Base-by-base conservation (phyloP, 208 protist genomes). In the Trypanosoma melophagium region DNA sequence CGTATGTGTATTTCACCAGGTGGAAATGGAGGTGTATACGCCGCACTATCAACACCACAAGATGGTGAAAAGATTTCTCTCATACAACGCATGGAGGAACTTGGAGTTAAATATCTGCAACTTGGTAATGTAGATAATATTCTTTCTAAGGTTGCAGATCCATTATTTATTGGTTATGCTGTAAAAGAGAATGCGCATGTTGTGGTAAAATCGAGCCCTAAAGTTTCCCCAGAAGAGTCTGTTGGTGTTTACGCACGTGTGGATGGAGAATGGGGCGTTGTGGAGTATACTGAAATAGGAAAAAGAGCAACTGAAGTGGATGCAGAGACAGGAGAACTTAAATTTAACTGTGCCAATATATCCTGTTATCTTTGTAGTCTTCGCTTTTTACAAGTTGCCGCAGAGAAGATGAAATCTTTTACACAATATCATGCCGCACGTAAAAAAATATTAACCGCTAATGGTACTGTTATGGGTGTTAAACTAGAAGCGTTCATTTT, bases 401-500 rank as follows among this genome's bases (percentile, higher is more conserved):
- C 88, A 3, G 65, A 83, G 22, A 42, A 84, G 28, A 84, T 91
- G 66, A 38, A 65, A 44, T 68, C 57, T 13, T 76, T 69, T 21
- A 83, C 86, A 14, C 61, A 72, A 10, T 97, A 98, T 75, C 98
- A 99, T 83, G 78, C 98, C 16, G 98, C 98, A 0, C 75, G 83
- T 8, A 99, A 99, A 84, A 95, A 89, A n/a, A 97, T 99, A 56
- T 72, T 78, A 4, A 94, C 75, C 9, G 47, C 81, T 4, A 73
- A 97, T 59, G 84, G 78, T 9, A 35, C 67, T 1, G 79, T 67
- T 7, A 62, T 81, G 25, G 96, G 87, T 4, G 80, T 98, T 61
- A 99, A 99, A 77, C 70, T 99, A n/a, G 98, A 99, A 71, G 80
- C 96, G 17, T 99, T 99, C 63, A 98, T 99, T 28, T 99, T 99